Conservation (phyloP, 2,329 filamentous ascomycete genomes). For the Aspergillus hortae region DNA sequence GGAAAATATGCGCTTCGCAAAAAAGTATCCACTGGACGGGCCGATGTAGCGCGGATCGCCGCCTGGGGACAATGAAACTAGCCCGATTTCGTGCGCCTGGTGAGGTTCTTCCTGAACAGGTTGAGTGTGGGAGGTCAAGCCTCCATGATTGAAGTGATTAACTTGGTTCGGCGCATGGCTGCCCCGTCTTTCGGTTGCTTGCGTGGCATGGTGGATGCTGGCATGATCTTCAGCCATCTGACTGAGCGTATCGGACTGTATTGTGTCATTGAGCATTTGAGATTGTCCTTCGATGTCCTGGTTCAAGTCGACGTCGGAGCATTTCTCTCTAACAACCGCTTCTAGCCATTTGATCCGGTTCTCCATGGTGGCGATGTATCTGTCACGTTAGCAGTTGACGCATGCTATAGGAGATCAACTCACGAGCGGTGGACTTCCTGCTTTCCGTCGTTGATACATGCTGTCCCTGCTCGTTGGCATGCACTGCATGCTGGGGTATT, state of each 20-base stretch:
- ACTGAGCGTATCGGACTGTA: neutral
- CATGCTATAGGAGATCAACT: neutral
- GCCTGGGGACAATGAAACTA: slow-evolving; percentile 49
- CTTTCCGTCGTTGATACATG: slow-evolving; percentile 46
- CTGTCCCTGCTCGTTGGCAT: slow-evolving; percentile 41
- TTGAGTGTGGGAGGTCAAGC: neutral
- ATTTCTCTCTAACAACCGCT: slow-evolving; percentile 40
- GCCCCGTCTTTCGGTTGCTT: neutral
- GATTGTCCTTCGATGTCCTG: slow-evolving; percentile 14
- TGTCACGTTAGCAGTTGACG: slow-evolving; percentile 6
- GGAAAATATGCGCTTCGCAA: slow-evolving; percentile 49
- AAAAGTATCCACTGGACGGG: slow-evolving; percentile 54
- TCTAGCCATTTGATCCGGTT: slow-evolving; percentile 48
- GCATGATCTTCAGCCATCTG: neutral
- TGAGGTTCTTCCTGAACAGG: slow-evolving; percentile 3
- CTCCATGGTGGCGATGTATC: slow-evolving; percentile 38
- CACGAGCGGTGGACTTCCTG: slow-evolving; percentile 44
- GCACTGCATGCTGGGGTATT: slow-evolving; percentile 42
- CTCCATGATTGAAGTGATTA: neutral
- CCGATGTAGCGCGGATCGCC: slow-evolving; percentile 52
- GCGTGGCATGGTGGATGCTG: neutral
- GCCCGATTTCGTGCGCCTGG: slow-evolving; percentile 50
- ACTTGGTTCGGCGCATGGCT: neutral
- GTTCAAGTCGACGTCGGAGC: slow-evolving; percentile 43
- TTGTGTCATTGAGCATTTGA: neutral